Evolutionary conservation across 163 green algal genomes (phyloP).

Genomic region (Chlorella variabilis): DNA sequence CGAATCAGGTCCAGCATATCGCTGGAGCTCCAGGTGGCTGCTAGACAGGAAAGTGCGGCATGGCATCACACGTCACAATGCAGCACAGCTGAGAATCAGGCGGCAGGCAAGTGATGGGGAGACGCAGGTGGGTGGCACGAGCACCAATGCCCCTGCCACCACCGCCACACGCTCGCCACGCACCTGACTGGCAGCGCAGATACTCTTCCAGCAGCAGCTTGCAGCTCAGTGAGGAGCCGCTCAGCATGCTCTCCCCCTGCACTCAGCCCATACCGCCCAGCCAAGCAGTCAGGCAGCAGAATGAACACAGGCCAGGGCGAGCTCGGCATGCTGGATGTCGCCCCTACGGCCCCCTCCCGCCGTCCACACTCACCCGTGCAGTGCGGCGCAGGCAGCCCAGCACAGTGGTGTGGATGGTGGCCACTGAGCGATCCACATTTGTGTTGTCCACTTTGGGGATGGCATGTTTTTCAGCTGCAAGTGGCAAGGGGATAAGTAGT

Average conservation of each 20-base stretch:
- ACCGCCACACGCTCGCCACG: too few species aligned
- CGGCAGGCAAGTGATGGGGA: too few species aligned
- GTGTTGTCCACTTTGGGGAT: conserved; percentile 94
- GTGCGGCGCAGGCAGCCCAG: conserved; percentile 62
- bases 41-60: background rate
- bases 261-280: too few species aligned
- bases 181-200: conserved; percentile 38
- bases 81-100: background rate
- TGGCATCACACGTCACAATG: background rate
- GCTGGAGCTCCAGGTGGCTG: conserved; percentile 42
- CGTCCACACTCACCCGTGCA: background rate
- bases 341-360: too few species aligned
- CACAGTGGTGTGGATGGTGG: conserved; percentile 87
- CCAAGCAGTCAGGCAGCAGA: too few species aligned
- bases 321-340: too few species aligned
- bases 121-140: background rate
- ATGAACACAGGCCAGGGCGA: too few species aligned
- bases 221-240: conserved; percentile 57
- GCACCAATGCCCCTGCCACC: too few species aligned
- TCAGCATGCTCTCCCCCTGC: conserved; percentile 75
- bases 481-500: too few species aligned
- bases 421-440: conserved; percentile 91
- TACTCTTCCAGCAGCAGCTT: conserved; percentile 72
- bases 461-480: conserved; percentile 73
- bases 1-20: conserved; percentile 46